A percentile compares a stretch with the other conserved stretches of the same genome.
Conservation (phyloP, 2,329 filamentous ascomycete genomes). For the Zymoseptoria crescenta region DNA sequence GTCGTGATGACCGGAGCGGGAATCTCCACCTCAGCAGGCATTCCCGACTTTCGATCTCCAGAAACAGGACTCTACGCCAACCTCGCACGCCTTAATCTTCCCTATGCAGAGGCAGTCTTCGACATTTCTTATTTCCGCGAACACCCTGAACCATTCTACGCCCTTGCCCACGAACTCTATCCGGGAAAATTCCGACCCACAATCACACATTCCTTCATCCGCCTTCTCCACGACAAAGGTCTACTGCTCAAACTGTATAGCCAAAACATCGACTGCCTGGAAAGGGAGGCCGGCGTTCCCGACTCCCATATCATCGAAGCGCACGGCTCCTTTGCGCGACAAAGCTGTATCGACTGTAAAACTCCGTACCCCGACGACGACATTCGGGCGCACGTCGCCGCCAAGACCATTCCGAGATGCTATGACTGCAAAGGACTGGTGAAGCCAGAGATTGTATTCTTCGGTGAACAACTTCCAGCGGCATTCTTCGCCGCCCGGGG, state of each 20-base stretch:
- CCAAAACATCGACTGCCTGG: slow-evolving; percentile 95
- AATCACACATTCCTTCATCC: slow-evolving; percentile 81
- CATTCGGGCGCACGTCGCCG: slow-evolving; percentile 63
- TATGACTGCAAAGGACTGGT: slow-evolving; percentile 66
- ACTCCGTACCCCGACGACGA: slow-evolving; percentile 59
- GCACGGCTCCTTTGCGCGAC: slow-evolving; percentile 87
- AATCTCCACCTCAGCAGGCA: slow-evolving; percentile 65
- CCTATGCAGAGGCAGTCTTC: slow-evolving; percentile 87
- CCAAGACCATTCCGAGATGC: slow-evolving; percentile 65
- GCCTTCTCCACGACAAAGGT: slow-evolving; percentile 69
- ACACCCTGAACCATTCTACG: slow-evolving; percentile 85
- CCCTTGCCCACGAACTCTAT: slow-evolving; percentile 83
- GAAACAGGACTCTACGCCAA: slow-evolving; percentile 92
- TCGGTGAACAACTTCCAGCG: slow-evolving; percentile 65
- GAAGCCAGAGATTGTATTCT: slow-evolving; percentile 94
- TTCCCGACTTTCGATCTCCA: slow-evolving; percentile 91
- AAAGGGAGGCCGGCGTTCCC: slow-evolving; percentile 78
- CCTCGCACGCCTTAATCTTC: slow-evolving; percentile 74
- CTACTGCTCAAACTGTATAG: slow-evolving; percentile 83
- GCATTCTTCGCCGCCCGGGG: slow-evolving; percentile 55
- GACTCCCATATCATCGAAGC: slow-evolving; percentile 79
- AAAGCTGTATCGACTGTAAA: slow-evolving; percentile 86
- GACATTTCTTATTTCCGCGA: slow-evolving; percentile 81
- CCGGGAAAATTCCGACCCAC: slow-evolving; percentile 85
- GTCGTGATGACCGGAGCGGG: slow-evolving; percentile 89